A percentile compares a stretch with the other conserved stretches of the same genome.
Conservation (phyloP, 2,329 filamentous ascomycete species). For the Pseudofabraea citricarpa region DNA sequence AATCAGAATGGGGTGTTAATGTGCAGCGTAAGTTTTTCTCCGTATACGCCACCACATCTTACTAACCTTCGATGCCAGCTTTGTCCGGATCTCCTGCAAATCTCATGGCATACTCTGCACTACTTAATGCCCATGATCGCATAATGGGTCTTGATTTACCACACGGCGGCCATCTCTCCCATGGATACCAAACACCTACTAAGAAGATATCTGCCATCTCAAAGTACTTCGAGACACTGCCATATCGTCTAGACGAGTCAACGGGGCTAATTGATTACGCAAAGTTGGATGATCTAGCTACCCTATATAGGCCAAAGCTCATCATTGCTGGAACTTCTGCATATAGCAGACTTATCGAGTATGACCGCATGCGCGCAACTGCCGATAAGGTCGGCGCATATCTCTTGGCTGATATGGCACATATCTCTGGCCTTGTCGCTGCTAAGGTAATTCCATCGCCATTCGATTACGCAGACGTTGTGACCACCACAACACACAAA, state of each 20-base stretch:
- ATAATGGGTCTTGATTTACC: conserved; percentile 97
- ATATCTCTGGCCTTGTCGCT: conserved; percentile 91
- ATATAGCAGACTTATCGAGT: conserved; percentile 95
- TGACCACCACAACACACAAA: conserved; percentile 98
- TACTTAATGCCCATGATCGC: conserved; percentile 88
- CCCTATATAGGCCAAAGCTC: conserved; percentile 90
- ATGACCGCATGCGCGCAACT: conserved; percentile 85
- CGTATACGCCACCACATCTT: background rate
- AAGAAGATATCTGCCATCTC: conserved; percentile 97
- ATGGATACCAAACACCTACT: conserved; percentile 93
- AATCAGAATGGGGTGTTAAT: conserved; percentile 93
- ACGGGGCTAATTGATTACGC: conserved; percentile 96
- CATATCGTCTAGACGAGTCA: conserved; percentile 84
- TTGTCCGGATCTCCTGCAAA: conserved; percentile 60
- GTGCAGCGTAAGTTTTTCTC: conserved; percentile 64
- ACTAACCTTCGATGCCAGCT: conserved; percentile 20
- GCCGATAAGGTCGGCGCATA: conserved; percentile 90
- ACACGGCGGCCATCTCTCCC: conserved; percentile 91
- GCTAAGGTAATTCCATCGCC: conserved; percentile 88
- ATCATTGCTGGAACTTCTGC: conserved; percentile 93
- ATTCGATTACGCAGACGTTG: conserved; percentile 85
- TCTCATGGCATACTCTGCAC: conserved; percentile 82
- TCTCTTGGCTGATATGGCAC: conserved; percentile 92
- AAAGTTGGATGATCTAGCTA: conserved; percentile 79
- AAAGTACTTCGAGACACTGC: conserved; percentile 97